These are phyloP conservation scores for Geotrichum fermentans DNA, from an alignment of 1,139 yeast genomes.

Conservation along the genomic window DNA sequence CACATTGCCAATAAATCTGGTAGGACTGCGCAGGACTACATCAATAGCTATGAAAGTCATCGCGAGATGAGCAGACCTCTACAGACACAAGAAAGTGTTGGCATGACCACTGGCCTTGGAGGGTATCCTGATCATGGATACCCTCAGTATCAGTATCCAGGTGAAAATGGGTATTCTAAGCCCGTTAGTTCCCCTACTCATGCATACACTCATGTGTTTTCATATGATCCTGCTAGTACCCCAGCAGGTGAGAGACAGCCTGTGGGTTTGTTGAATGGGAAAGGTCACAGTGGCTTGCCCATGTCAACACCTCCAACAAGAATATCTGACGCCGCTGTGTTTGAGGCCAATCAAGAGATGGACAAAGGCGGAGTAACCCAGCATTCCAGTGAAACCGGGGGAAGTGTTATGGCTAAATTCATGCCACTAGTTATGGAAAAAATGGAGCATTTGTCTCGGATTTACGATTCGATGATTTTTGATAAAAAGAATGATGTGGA, in stretches of 20 bases:
- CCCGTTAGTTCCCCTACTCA: conserved; percentile 29
- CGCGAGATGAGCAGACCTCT: neutral
- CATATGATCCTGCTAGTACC: conserved; percentile 16
- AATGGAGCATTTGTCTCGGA: conserved; percentile 50
- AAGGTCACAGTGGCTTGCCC: conserved; percentile 3
- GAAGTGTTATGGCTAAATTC: conserved; percentile 25
- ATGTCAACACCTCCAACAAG: conserved; percentile 16
- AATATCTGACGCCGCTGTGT: conserved; percentile 26
- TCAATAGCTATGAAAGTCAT: conserved; percentile 41
- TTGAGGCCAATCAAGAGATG: neutral
- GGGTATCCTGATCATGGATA: conserved; percentile 16
- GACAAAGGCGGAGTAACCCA: neutral
- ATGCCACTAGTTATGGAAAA: conserved; percentile 44
- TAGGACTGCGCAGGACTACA: conserved; percentile 69
- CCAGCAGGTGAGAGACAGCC: conserved; percentile 11
- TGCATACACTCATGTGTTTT: conserved; percentile 16
- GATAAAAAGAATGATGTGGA: conserved; percentile 48
- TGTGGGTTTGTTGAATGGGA: neutral
- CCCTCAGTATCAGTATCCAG: conserved; percentile 15
- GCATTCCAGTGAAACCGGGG: conserved; percentile 15
- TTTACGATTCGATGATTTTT: conserved; percentile 49
- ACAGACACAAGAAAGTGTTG: neutral
- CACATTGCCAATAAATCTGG: conserved; percentile 69
- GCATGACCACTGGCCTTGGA: conserved; percentile 12
- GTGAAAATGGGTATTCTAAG: conserved; percentile 20